Base-by-base conservation (phyloP, 306 rosid species). In the Citrullus amarus region DNA sequence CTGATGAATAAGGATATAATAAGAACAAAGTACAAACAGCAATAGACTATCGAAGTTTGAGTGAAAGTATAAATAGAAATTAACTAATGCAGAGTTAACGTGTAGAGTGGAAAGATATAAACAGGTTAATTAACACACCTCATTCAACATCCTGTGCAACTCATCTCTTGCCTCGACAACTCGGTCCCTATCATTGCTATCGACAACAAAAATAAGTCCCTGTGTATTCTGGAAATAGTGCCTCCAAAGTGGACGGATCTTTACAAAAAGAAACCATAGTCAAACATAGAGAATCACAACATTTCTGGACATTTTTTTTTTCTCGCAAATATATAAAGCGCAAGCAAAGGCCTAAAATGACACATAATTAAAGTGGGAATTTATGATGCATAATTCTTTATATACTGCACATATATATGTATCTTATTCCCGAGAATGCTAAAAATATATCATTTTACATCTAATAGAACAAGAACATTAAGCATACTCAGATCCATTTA, bases 191-290 rank as follows among this genome's bases (percentile, higher is more conserved):
- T 94, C 98, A 80, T 94, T 94, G 88, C 97, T 91, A 86, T 94
- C 98, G 82, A 94, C 98, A 87, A 94, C 97, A 85, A 94, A 94
- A 76, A 94, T 92, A 77, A 92, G 97, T 80, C 98, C 97, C 85
- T 93, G 98, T 2, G 98, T 93, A 87, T 91, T 93, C 93, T 93
- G 98, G 93, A 93, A 93, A 86, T 93, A 93, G 89, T 93, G 98
- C 90, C 98, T 93, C 98, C 98, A 93, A 80, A 93, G 78, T 79
- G 98, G 97, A 73, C 97, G 98, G 85, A 94, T 94, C 98, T 94
- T 85, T 65, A 53, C 66, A 44, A 57, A 38, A 46, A 50, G 2
- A 6, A 75, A 82, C 28, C 17, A 80, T 46, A 71, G 76, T 70
- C 56, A 46, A 70, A 46, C n/a, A 2, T 69, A 2, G 20, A 39